Evolutionary conservation across 176 grass and related monocot genomes (phyloP).

Genomic region (Panicum miliaceum): DNA sequence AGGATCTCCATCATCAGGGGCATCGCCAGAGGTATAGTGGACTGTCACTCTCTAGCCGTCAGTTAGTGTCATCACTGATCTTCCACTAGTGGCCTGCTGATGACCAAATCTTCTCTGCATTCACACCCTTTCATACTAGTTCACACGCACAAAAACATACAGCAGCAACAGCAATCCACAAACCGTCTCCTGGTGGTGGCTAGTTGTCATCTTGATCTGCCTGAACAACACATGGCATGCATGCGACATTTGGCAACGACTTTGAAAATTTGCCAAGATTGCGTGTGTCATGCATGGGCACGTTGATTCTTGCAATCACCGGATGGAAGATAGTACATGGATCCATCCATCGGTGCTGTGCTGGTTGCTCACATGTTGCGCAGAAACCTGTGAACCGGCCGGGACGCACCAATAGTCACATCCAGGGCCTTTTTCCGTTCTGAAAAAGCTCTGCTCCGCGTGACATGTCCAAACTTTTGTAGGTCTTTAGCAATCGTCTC

Average conservation of each 20-base stretch:
- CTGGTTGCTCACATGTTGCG: constrained; percentile 36
- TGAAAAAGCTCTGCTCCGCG: background rate
- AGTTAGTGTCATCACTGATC: constrained; percentile 6
- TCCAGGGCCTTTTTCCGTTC: constrained; percentile 19
- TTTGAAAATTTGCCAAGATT: constrained; percentile 22
- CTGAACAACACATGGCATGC: constrained; percentile 29
- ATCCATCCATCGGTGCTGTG: constrained; percentile 14
- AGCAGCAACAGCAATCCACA: background rate
- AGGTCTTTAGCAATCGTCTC: background rate
- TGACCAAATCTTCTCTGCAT: constrained; percentile 38
- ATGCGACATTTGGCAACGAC: constrained; percentile 23
- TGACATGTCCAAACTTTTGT: background rate
- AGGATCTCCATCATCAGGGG: constrained; percentile 91
- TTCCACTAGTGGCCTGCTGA: background rate
- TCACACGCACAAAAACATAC: background rate
- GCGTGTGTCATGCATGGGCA: background rate
- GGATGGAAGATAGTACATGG: background rate
- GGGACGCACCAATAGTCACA: constrained; percentile 18
- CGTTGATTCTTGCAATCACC: background rate
- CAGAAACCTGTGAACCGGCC: constrained; percentile 14
- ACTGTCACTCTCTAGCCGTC: constrained; percentile 37
- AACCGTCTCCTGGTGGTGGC: background rate
- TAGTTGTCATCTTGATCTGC: constrained; percentile 34
- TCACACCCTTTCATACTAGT: constrained; percentile 35
- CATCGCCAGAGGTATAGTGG: constrained; percentile 83